Base-by-base conservation (phyloP, 805 yeast genomes). In the Zygotorulaspora sp. region DNA sequence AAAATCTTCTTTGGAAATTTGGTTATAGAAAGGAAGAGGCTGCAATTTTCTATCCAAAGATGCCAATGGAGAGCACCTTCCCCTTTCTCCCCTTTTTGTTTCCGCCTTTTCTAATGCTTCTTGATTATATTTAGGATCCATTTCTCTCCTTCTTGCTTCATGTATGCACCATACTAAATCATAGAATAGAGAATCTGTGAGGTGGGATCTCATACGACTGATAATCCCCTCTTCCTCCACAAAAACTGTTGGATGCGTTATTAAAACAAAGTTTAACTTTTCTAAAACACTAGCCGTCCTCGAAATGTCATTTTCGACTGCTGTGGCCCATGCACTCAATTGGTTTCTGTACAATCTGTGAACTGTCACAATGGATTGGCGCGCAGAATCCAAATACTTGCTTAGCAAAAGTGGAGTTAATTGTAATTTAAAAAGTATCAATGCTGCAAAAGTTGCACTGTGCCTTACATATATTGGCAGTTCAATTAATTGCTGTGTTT, bases 101-200 rank as follows among this genome's bases (percentile, higher is more conserved):
- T 61, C 67, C 6, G 62, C 58, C 24, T 62, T 56, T 20, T 68
- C 66, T 11, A 47, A 35, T 3, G 55, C 58, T 24, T 49, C 49
- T 22, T 53, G 50, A 20, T 62, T 61, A 36, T 63, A 57, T 27
- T 51, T 41, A 15, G 68, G 67, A 40, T 70, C 74, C 33, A 71
- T 52, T 24, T 74, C 71, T 37, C 95, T 68, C 57, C 96, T 70
- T 57, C 95, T 71, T 1, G 96, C 96, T 55, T 89, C 97, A 61
- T 89, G 97, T 32, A 89, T 82, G 58, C 95, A 83, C 88, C 95
- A 88, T 9, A 89, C 90, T 36, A 89, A 69, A 61, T 89, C 97
- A 57, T 89, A 89, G 52, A 89, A 89, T 36, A 89, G 62, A 0
- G 96, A 87, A 1, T 92, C 95, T 0, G 96, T 83, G 49, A 89